phyloP scores from a whole-genome alignment of 352 stramenopile species.

The Phytophthora chlamydospora region DNA sequence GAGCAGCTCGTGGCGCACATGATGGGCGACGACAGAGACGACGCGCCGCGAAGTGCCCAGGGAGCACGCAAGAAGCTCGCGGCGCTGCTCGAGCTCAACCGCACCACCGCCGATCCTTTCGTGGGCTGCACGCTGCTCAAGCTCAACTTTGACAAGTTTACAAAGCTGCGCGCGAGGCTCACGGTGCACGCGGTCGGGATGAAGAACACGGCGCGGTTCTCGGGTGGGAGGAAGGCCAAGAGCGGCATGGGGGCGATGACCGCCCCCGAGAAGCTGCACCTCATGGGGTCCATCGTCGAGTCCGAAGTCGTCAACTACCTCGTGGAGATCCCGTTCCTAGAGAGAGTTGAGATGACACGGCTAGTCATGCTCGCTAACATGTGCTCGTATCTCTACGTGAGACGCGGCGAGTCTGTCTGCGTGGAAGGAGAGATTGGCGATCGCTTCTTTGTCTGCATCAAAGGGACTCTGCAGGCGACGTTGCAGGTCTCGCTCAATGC shows the following conservation, averaged over 20 bases:
- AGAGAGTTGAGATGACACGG: constrained; percentile 59
- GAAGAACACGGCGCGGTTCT: constrained; percentile 67
- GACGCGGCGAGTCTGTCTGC: constrained; percentile 53
- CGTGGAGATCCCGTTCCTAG: constrained; percentile 70
- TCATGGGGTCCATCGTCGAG: constrained; percentile 69
- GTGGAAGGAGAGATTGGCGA: constrained; percentile 66
- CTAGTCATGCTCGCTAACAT: constrained; percentile 69
- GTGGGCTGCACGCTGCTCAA: constrained; percentile 65
- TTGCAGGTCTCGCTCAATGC: constrained; percentile 45
- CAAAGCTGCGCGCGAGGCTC: constrained; percentile 43
- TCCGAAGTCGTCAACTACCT: constrained; percentile 75
- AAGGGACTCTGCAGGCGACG: constrained; percentile 55
- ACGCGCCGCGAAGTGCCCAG: constrained; percentile 24
- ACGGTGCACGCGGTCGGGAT: constrained; percentile 25
- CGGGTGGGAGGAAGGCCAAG: constrained; percentile 31
- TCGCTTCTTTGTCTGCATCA: constrained; percentile 76
- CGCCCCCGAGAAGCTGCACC: constrained; percentile 61
- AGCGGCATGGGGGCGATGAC: constrained; percentile 37
- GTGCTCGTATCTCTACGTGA: constrained; percentile 71
- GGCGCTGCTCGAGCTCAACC: constrained; percentile 65
- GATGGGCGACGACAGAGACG: constrained; percentile 36
- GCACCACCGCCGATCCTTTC: constrained; percentile 55
- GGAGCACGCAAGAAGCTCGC: constrained; percentile 55
- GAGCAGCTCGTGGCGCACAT: constrained; percentile 58
- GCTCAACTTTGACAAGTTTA: constrained; percentile 58